phyloP scores from a whole-genome alignment of 164 flowering plant species.

The Magnolia officinalis region DNA sequence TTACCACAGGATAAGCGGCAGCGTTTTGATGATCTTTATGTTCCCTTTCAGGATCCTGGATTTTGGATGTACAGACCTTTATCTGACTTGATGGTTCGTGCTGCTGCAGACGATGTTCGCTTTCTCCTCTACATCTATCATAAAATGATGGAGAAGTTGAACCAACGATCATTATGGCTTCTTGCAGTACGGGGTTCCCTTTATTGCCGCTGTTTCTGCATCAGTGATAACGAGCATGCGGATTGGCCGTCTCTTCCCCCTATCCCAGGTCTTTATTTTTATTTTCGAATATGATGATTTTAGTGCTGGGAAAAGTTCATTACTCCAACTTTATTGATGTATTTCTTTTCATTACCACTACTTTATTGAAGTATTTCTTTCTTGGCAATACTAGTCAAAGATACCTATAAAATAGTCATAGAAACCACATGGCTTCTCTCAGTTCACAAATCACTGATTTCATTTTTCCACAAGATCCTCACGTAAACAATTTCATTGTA shows the following conservation, averaged over 20 bases:
- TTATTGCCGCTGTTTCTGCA: slow-evolving; percentile 89
- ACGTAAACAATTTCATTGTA: too few species aligned
- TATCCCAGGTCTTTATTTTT: slow-evolving; percentile 57
- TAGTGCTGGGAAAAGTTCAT: too few species aligned
- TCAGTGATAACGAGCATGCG: slow-evolving; percentile 55
- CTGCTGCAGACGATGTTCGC: slow-evolving; percentile 97
- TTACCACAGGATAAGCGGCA: neutral
- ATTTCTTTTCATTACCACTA: too few species aligned
- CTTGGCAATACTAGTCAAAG: too few species aligned
- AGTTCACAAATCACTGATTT: too few species aligned
- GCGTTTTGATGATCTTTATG: slow-evolving; percentile 5
- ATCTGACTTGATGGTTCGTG: slow-evolving; percentile 81
- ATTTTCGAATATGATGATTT: too few species aligned
- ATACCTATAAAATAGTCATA: too few species aligned
- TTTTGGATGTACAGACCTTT: slow-evolving; percentile 91
- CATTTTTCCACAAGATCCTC: too few species aligned
- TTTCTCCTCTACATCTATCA: slow-evolving; percentile 81
- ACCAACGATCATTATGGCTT: slow-evolving; percentile 62
- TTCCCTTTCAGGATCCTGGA: slow-evolving; percentile 63
- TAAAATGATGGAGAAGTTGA: slow-evolving; percentile 79
- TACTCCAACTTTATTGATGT: too few species aligned
- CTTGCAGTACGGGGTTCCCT: slow-evolving; percentile 81
- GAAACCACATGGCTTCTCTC: too few species aligned
- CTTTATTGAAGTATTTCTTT: too few species aligned
- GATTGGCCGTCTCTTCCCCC: slow-evolving; percentile 83